Conservation (phyloP, 495 filamentous ascomycete species). For the Thermochaetoides thermophila region DNA sequence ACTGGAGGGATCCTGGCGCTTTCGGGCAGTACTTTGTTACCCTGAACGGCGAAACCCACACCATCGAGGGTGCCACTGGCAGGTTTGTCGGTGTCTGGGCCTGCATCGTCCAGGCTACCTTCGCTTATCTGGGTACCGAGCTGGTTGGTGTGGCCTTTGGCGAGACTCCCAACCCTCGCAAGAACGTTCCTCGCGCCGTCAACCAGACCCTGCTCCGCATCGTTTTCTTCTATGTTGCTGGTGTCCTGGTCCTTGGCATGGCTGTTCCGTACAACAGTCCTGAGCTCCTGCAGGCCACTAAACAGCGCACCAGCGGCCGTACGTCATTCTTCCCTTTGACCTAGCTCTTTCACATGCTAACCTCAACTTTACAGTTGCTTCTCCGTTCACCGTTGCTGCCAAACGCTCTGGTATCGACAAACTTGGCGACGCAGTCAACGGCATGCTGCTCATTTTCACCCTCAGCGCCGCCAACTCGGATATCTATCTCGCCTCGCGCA, state of each 20-base stretch:
- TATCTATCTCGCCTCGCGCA: constrained; percentile 72
- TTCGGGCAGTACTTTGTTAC: constrained; percentile 40
- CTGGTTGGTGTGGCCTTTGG: constrained; percentile 67
- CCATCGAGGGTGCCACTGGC: constrained; percentile 30
- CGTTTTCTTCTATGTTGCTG: constrained; percentile 58
- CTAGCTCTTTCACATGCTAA: background rate
- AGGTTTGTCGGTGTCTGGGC: constrained; percentile 67
- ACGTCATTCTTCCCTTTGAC: constrained; percentile 2
- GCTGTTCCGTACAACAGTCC: constrained; percentile 44
- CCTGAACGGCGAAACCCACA: background rate
- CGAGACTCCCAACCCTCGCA: constrained; percentile 66
- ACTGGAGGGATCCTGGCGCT: constrained; percentile 65
- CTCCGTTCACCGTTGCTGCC: constrained; percentile 52
- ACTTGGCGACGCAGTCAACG: constrained; percentile 64
- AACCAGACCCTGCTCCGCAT: constrained; percentile 61
- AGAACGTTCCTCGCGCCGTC: constrained; percentile 57
- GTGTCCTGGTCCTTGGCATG: constrained; percentile 58
- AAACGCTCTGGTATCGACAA: constrained; percentile 46
- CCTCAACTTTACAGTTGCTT: constrained; percentile 32
- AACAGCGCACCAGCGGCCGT: constrained; percentile 28
- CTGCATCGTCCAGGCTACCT: constrained; percentile 62
- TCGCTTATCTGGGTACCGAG: constrained; percentile 77
- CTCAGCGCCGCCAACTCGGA: constrained; percentile 67
- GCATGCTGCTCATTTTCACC: constrained; percentile 63
- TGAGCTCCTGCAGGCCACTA: constrained; percentile 40